Percentiles rank a stretch among this genome's conserved stretches.
phyloP scores from a whole-genome alignment of 495 filamentous ascomycete genomes.

The Podospora pseudoanserina region DNA sequence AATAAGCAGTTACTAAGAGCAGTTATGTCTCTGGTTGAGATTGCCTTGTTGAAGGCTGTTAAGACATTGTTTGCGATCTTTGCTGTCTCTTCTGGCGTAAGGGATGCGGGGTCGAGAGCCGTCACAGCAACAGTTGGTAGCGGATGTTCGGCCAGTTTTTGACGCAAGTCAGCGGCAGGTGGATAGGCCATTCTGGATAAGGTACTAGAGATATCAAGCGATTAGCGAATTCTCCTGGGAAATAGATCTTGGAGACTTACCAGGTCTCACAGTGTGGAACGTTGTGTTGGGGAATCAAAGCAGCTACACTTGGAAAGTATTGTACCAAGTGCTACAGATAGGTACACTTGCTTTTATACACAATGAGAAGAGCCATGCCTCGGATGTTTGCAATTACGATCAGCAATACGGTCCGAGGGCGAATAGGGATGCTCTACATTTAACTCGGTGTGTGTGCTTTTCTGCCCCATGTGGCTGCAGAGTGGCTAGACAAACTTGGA shows the following conservation, averaged over 20 bases:
- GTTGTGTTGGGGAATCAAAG: no score
- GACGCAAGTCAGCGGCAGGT: constrained; percentile 19
- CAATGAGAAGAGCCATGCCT: no score
- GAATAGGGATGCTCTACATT: background rate
- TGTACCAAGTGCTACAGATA: no score
- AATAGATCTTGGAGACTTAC: background rate
- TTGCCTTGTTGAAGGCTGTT: constrained; percentile 18
- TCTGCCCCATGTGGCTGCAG: background rate
- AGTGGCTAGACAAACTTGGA: background rate
- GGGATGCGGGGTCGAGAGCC: constrained; percentile 14
- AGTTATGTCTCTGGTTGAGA: constrained; percentile 17
- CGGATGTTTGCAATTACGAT: background rate
- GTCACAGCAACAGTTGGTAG: constrained; percentile 23
- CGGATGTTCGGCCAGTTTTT: constrained; percentile 18
- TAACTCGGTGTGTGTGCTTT: background rate
- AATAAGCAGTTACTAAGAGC: constrained; percentile 23
- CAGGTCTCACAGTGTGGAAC: no score
- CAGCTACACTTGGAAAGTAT: no score
- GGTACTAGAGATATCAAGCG: background rate
- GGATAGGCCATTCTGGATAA: background rate
- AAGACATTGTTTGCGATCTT: constrained; percentile 12
- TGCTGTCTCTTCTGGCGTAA: constrained; percentile 10
- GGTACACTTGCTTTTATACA: no score
- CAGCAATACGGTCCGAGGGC: background rate
- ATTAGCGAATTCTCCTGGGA: background rate